Conservation (phyloP, 1,284 basidiomycete species). For the Puccinia triticina region DNA sequence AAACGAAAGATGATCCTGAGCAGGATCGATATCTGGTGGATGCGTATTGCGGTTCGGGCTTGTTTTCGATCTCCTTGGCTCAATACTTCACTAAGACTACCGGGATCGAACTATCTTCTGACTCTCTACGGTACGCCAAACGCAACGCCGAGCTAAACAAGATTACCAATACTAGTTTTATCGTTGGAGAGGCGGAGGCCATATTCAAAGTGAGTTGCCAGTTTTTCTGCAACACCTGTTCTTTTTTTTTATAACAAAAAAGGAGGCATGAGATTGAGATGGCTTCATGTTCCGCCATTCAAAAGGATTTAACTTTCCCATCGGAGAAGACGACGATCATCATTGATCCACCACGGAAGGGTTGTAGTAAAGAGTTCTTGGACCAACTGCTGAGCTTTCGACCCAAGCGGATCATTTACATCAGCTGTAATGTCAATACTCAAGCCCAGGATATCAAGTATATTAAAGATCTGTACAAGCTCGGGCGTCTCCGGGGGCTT, state of each 20-base stretch:
- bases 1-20: not conserved
- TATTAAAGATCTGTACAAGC: conserved; percentile 66
- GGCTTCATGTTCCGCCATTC: too few species aligned
- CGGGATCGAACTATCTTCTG: conserved; percentile 75
- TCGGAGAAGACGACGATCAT: conserved; percentile 71
- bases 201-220: conserved; percentile 64
- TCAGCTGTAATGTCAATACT: conserved; percentile 67
- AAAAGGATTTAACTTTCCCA: conserved; percentile 67
- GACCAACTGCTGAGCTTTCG: conserved; percentile 57
- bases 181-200: conserved; percentile 66
- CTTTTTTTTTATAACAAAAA: too few species aligned
- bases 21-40: conserved; percentile 57
- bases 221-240: conserved; percentile 68
- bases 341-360: conserved; percentile 73
- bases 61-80: conserved; percentile 87
- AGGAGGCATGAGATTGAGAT: conserved; percentile 70
- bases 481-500: conserved; percentile 81
- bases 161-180: conserved; percentile 62
- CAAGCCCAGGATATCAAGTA: conserved; percentile 83
- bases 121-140: conserved; percentile 78
- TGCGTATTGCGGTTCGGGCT: conserved; percentile 68
- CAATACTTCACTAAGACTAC: conserved; percentile 76
- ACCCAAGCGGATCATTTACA: conserved; percentile 58
- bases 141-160: conserved; percentile 77
- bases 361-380: conserved; percentile 56